A percentile compares a stretch with the other conserved stretches of the same genome.
Conservation (phyloP, 768 basidiomycete species). For the Hirschioporus abietinus region DNA sequence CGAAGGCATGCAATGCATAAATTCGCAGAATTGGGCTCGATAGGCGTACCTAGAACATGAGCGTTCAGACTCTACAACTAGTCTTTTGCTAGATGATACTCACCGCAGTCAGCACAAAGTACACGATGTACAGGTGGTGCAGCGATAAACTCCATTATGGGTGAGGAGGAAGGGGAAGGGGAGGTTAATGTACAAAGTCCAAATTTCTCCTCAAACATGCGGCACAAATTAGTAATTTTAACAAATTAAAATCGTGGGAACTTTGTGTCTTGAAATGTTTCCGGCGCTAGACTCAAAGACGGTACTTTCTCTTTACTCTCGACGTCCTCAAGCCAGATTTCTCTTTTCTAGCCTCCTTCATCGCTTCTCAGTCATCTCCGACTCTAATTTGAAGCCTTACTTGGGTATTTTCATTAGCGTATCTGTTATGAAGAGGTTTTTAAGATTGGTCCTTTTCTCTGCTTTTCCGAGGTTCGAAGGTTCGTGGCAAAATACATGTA, state of each 20-base stretch:
- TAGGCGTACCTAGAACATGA: slow-evolving; percentile 58
- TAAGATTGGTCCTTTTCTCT: too few species aligned
- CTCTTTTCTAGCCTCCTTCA: too few species aligned
- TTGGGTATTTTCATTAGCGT: too few species aligned
- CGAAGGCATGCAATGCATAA: slow-evolving; percentile 84
- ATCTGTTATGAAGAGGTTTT: too few species aligned
- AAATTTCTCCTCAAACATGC: neutral
- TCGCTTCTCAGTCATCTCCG: too few species aligned
- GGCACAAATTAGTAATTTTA: neutral
- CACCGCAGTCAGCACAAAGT: slow-evolving; percentile 86
- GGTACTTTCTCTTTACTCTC: too few species aligned
- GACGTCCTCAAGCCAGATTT: too few species aligned
- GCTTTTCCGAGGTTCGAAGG: too few species aligned
- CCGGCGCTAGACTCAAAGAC: too few species aligned
- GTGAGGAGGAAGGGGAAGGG: neutral
- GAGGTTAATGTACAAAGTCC: neutral
- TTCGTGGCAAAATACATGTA: too few species aligned
- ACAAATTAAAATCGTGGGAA: neutral
- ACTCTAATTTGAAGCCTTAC: too few species aligned
- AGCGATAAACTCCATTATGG: slow-evolving; percentile 71
- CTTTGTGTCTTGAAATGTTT: too few species aligned
- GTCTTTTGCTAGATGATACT: slow-evolving; percentile 14
- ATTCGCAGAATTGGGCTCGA: slow-evolving; percentile 90
- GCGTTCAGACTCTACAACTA: slow-evolving; percentile 8
- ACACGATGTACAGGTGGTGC: slow-evolving; percentile 75